Evolutionary conservation across 768 basidiomycete species (phyloP).

Genomic region (Pisolithus tinctorius): DNA sequence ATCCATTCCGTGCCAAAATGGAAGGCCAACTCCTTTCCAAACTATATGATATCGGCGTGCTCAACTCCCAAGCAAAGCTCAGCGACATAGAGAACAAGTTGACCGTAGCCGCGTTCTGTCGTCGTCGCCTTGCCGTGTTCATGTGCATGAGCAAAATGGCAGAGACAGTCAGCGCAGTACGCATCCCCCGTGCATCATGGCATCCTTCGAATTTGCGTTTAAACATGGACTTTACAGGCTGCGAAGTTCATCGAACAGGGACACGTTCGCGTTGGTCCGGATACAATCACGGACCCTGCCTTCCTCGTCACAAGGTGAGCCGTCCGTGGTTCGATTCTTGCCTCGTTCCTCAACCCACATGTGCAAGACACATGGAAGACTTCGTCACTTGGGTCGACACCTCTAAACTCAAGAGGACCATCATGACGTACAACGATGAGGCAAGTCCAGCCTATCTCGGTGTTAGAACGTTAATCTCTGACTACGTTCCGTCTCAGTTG

Average conservation of each 20-base stretch:
- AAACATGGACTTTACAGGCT: slow-evolving; percentile 48
- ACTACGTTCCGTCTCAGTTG: slow-evolving; percentile 43
- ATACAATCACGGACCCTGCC: slow-evolving; percentile 93
- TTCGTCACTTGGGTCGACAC: slow-evolving; percentile 99
- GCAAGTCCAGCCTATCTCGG: slow-evolving; percentile 32
- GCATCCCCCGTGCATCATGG: slow-evolving; percentile 25
- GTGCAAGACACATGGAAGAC: slow-evolving; percentile 88
- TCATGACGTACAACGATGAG: slow-evolving; percentile 97
- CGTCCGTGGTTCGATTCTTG: slow-evolving; percentile 1
- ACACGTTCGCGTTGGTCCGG: slow-evolving; percentile 93
- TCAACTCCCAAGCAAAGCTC: slow-evolving; percentile 81
- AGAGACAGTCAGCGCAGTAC: slow-evolving; percentile 87
- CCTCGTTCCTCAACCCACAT: slow-evolving; percentile 2
- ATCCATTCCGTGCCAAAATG: slow-evolving; percentile 81
- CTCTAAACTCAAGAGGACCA: slow-evolving; percentile 91
- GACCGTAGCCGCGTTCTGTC: slow-evolving; percentile 91
- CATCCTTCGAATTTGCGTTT: slow-evolving; percentile 1
- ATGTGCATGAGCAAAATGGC: slow-evolving; percentile 93
- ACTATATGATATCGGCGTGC: slow-evolving; percentile 94
- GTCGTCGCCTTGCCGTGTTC: slow-evolving; percentile 86
- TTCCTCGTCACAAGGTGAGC: slow-evolving; percentile 83
- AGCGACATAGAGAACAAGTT: slow-evolving; percentile 93
- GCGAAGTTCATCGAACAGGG: slow-evolving; percentile 98
- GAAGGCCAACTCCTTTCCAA: slow-evolving; percentile 86
- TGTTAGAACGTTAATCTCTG: slow-evolving; percentile 5